phyloP scores from a whole-genome alignment of 768 basidiomycete genomes.

The Agaricus subrufescens region DNA sequence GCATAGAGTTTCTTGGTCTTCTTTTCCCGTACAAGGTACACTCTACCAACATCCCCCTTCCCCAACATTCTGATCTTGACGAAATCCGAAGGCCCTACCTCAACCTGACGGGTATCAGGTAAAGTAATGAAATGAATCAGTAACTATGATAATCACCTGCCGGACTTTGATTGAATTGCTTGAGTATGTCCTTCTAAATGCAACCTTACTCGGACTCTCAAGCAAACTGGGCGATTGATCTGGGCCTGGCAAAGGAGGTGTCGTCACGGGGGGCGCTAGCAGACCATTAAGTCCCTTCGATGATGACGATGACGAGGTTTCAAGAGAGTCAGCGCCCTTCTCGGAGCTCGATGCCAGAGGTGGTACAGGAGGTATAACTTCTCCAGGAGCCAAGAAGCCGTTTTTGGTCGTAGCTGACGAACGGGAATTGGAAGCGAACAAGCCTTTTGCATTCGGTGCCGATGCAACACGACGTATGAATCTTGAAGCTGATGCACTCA shows the following conservation, averaged over 20 bases:
- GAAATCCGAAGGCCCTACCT: conserved; percentile 92
- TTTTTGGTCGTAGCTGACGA: conserved; percentile 65
- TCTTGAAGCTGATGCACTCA: conserved; percentile 74
- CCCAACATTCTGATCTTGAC: conserved; percentile 97
- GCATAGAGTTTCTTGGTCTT: conserved; percentile 94
- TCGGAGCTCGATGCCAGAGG: conserved; percentile 46
- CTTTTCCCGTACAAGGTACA: conserved; percentile 98
- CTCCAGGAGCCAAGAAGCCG: conserved; percentile 71
- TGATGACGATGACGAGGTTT: conserved; percentile 75
- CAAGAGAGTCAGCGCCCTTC: conserved; percentile 65
- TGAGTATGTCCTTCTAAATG: conserved; percentile 93
- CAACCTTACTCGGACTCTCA: conserved; percentile 48
- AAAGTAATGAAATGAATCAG: conserved; percentile 11
- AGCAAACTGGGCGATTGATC: conserved; percentile 41
- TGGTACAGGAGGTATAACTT: conserved; percentile 53
- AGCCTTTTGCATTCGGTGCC: conserved; percentile 91
- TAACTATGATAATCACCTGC: conserved; percentile 44
- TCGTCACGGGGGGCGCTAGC: conserved; percentile 34
- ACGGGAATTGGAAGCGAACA: conserved; percentile 65
- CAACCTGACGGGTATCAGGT: conserved; percentile 51
- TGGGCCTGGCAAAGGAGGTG: conserved; percentile 29
- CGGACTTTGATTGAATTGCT: conserved; percentile 96
- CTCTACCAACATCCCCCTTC: conserved; percentile 97
- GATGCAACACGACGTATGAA: conserved; percentile 95
- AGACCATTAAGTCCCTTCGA: conserved; percentile 48